Base-by-base conservation (phyloP, 2,329 filamentous ascomycete species). In the Phyllosticta citrichinensis region DNA sequence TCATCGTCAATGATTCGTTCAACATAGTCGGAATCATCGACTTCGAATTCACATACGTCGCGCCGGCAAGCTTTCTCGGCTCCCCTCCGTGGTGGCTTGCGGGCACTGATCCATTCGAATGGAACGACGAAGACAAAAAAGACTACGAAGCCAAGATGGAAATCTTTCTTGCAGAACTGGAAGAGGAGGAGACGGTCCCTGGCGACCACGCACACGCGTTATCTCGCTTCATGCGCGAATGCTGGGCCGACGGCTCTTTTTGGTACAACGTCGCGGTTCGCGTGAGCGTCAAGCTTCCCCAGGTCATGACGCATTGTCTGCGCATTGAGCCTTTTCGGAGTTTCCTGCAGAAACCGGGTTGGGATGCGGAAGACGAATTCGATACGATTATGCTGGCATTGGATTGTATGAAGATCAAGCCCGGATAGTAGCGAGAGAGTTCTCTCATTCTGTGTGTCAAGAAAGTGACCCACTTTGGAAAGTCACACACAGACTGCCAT, bases 41-140 rank as follows among this genome's bases (percentile, higher is more conserved):
- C n/a, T n/a, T n/a, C n/a, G n/a, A n/a, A n/a, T n/a, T n/a, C n/a
- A n/a, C n/a, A n/a, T n/a, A n/a, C n/a, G n/a, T n/a, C n/a, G n/a
- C n/a, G n/a, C n/a, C n/a, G n/a, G n/a, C n/a, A n/a, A n/a, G n/a
- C n/a, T n/a, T n/a, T n/a, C n/a, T n/a, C n/a, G n/a, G n/a, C 52
- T 70, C 73, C 51, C 68, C 68, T 56, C 72, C 75, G 8, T 73
- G 70, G 70, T 76, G 74, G 74, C 66, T 76, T 2, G 53, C 76
- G 3, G 54, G 54, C 27, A 11, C 33, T 6, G 54, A 40, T 3
- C 54, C 54, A 2, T 55, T 55, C n/a, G 54, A 55, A 40, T 40
- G 24, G 11, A 17, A 55, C 11, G 17, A 55, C 3, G 17, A 55
- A 10, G 54, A 55, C 14, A n/a, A 33, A 6, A 19, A 22, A 14